A percentile compares a stretch with the other conserved stretches of the same genome.
These are phyloP conservation scores for Camelina laxa DNA, from an alignment of 345 rosid genomes.

Conservation along the genomic window DNA sequence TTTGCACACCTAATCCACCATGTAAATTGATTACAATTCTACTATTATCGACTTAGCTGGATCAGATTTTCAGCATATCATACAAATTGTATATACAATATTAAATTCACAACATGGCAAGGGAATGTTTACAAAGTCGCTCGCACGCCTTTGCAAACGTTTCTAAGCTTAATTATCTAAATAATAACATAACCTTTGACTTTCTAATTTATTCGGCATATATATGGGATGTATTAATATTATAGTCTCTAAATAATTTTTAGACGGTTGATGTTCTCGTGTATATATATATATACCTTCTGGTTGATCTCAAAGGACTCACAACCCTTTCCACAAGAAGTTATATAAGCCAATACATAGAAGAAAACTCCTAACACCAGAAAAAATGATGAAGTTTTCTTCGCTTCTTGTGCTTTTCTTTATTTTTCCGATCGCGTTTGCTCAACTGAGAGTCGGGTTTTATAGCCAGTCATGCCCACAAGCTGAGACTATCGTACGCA, in stretches of 20 bases:
- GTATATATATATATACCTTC: conserved; percentile 39
- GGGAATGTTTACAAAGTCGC: conserved; percentile 38
- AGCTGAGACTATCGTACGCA: conserved; percentile 62
- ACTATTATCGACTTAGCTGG: conserved; percentile 34
- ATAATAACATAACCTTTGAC: conserved; percentile 30
- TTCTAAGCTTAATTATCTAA: conserved; percentile 13
- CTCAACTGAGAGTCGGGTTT: conserved; percentile 59
- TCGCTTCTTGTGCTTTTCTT: conserved; percentile 39
- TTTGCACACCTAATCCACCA: conserved; percentile 17
- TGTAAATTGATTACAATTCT: conserved; percentile 14
- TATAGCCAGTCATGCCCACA: conserved; percentile 62
- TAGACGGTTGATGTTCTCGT: conserved; percentile 23
- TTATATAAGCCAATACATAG: conserved; percentile 13
- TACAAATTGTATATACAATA: not conserved
- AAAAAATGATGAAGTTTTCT: conserved; percentile 32
- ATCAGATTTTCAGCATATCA: conserved; percentile 16
- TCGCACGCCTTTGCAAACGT: conserved; percentile 38
- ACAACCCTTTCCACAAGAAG: conserved; percentile 22
- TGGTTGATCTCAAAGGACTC: conserved; percentile 12
- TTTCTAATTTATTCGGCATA: conserved; percentile 21
- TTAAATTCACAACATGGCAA: conserved; percentile 26
- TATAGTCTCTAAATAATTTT: not conserved
- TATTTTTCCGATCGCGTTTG: conserved; percentile 49
- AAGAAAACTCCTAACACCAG: not conserved
- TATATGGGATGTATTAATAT: not conserved